A percentile compares a stretch with the other conserved stretches of the same genome.
phyloP scores from a whole-genome alignment of 2,329 filamentous ascomycete genomes.

The Leptosphaerulina australis region DNA sequence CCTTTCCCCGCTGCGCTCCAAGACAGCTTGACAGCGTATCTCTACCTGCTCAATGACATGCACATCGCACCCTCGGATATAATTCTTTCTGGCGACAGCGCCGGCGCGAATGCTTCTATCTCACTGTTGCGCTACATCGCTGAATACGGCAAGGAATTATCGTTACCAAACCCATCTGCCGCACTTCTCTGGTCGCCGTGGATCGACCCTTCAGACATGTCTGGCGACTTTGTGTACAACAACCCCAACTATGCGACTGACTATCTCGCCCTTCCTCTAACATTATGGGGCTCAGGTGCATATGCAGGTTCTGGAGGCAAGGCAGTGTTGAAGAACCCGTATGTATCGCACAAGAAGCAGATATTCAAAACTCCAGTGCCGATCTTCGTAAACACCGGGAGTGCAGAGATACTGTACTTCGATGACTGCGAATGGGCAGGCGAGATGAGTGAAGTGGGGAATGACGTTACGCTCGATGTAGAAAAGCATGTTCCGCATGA shows the following conservation, averaged over 20 bases:
- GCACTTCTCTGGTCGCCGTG: constrained; percentile 54
- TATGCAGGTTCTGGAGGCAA: constrained; percentile 38
- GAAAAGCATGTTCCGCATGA: constrained; percentile 55
- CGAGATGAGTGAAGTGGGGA: constrained; percentile 49
- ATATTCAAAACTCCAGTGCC: constrained; percentile 50
- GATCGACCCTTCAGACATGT: constrained; percentile 46
- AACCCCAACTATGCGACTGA: constrained; percentile 50
- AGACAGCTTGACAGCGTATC: constrained; percentile 56
- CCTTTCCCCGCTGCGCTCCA: constrained; percentile 60
- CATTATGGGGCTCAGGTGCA: constrained; percentile 51
- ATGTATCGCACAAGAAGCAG: constrained; percentile 48
- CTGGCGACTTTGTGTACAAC: constrained; percentile 28
- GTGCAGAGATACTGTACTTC: constrained; percentile 51
- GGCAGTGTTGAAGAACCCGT: constrained; percentile 35
- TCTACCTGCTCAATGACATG: constrained; percentile 53
- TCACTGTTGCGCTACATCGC: constrained; percentile 55
- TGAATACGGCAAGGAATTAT: constrained; percentile 47
- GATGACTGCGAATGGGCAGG: constrained; percentile 49
- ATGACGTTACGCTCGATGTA: constrained; percentile 51
- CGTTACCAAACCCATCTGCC: constrained; percentile 45
- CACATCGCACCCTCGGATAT: constrained; percentile 51
- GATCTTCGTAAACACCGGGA: constrained; percentile 52
- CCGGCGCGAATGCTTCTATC: constrained; percentile 56
- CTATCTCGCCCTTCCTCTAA: constrained; percentile 50
- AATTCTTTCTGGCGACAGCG: constrained; percentile 57